Percentiles rank a stretch among this genome's conserved stretches.
phyloP scores from a whole-genome alignment of 768 basidiomycete genomes.

The Clitopilus hobsonii region DNA sequence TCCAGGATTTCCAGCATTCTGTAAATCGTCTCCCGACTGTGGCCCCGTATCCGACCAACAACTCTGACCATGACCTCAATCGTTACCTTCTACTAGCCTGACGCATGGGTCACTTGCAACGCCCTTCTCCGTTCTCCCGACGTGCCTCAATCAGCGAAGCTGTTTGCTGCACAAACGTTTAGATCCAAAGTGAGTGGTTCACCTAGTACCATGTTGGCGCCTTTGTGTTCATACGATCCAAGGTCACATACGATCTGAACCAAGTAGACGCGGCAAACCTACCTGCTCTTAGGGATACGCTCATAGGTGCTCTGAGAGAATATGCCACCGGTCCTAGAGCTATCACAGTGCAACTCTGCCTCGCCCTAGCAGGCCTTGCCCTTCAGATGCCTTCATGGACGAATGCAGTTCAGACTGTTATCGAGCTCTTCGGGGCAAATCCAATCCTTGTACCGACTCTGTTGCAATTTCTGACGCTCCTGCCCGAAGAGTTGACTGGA shows the following conservation, averaged over 20 bases:
- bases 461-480: constrained; percentile 83
- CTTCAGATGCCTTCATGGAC: constrained; percentile 86
- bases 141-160: constrained; percentile 71
- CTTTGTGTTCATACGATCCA: constrained; percentile 25
- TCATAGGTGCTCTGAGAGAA: constrained; percentile 68
- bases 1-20: constrained; percentile 98
- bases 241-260: constrained; percentile 94
- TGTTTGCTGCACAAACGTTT: constrained; percentile 97
- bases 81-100: constrained; percentile 72
- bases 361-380: constrained; percentile 87
- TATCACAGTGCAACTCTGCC: constrained; percentile 84
- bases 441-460: constrained; percentile 79
- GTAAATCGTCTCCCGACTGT: constrained; percentile 83
- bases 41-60: constrained; percentile 54
- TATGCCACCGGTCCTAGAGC: constrained; percentile 76
- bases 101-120: constrained; percentile 96
- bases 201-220: constrained; percentile 11
- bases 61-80: constrained; percentile 62
- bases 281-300: constrained; percentile 80
- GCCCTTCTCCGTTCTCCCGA: constrained; percentile 80
- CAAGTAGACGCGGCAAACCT: constrained; percentile 77
- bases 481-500: constrained; percentile 83
- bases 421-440: constrained; percentile 81
- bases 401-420: constrained; percentile 74
- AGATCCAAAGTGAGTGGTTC: constrained; percentile 73